Evolutionary conservation across 164 flowering plant genomes (phyloP).

Genomic region (Kingdonia uniflora): DNA sequence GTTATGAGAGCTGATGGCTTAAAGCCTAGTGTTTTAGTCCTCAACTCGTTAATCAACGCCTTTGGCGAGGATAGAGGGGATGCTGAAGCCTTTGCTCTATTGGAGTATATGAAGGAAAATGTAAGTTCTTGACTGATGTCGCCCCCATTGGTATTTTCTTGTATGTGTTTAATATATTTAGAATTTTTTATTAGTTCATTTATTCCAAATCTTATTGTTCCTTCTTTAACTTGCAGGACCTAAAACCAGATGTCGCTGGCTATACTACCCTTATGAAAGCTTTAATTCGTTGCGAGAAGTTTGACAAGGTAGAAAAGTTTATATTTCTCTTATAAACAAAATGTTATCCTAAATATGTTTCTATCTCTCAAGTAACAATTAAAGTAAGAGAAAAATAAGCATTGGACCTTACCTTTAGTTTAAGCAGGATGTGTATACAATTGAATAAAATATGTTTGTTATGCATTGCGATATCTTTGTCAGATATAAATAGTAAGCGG

Average conservation of each 20-base stretch:
- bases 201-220: not conserved
- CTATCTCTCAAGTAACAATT: too few relatives aligned
- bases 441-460: too few relatives aligned
- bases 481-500: too few relatives aligned
- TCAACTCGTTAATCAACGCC: slow-evolving; percentile 88
- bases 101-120: slow-evolving; percentile 89
- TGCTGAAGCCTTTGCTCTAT: slow-evolving; percentile 78
- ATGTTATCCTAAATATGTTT: too few relatives aligned
- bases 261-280: slow-evolving; percentile 97
- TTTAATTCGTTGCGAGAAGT: slow-evolving; percentile 81
- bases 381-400: too few relatives aligned
- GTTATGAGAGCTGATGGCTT: slow-evolving; percentile 85
- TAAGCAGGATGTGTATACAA: too few relatives aligned
- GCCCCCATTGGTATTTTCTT: not conserved
- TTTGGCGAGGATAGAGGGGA: slow-evolving; percentile 95
- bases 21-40: slow-evolving; percentile 69
- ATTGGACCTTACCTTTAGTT: too few relatives aligned
- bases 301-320: slow-evolving; percentile 51
- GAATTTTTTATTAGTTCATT: too few relatives aligned
- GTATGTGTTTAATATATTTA: not conserved
- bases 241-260: slow-evolving; percentile 89
- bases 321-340: not conserved
- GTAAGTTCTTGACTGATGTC: slow-evolving; percentile 26
- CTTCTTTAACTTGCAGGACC: slow-evolving; percentile 35
- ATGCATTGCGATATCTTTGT: too few relatives aligned